These are phyloP conservation scores for Austroboletus novae-zelandiae DNA, from an alignment of 1,284 basidiomycete species.

Conservation along the genomic window DNA sequence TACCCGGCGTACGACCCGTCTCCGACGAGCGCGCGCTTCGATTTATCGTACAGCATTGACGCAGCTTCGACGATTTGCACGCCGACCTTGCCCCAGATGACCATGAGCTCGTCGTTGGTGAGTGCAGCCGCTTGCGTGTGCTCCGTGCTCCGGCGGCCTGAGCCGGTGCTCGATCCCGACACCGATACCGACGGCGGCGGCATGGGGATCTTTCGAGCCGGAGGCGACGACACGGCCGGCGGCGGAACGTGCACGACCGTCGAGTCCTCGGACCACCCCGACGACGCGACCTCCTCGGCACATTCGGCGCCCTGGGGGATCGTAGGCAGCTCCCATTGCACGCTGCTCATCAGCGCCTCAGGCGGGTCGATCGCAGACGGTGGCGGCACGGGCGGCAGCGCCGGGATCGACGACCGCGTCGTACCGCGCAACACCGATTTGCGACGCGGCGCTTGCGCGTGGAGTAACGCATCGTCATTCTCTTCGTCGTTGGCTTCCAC, in stretches of 20 bases:
- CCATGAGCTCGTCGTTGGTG: slow-evolving; percentile 62
- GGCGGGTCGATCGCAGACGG: slow-evolving; percentile 32
- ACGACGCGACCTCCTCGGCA: slow-evolving; percentile 26
- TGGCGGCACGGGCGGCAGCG: slow-evolving; percentile 32
- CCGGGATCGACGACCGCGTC: slow-evolving; percentile 19
- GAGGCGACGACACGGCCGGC: slow-evolving; percentile 1
- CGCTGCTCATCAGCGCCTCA: slow-evolving; percentile 17
- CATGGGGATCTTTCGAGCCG: background rate
- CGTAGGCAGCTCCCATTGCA: slow-evolving; percentile 55
- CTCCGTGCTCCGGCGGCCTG: slow-evolving; percentile 14
- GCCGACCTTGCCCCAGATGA: slow-evolving; percentile 73
- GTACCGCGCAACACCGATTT: slow-evolving; percentile 37
- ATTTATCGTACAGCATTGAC: slow-evolving; percentile 64
- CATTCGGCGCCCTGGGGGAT: slow-evolving; percentile 40
- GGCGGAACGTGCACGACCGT: slow-evolving; percentile 32
- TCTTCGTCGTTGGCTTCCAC: slow-evolving; percentile 47
- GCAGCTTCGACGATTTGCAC: slow-evolving; percentile 72
- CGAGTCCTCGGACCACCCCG: slow-evolving; percentile 50
- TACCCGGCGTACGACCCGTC: slow-evolving; percentile 84
- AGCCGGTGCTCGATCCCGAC: slow-evolving; percentile 3
- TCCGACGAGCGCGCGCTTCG: slow-evolving; percentile 72
- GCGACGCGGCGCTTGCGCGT: slow-evolving; percentile 46
- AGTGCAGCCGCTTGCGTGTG: slow-evolving; percentile 35
- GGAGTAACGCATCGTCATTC: slow-evolving; percentile 22
- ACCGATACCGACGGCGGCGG: slow-evolving; percentile 3